Evolutionary conservation across 208 protist species (phyloP).

Genomic region (Eutreptiella sp.): DNA sequence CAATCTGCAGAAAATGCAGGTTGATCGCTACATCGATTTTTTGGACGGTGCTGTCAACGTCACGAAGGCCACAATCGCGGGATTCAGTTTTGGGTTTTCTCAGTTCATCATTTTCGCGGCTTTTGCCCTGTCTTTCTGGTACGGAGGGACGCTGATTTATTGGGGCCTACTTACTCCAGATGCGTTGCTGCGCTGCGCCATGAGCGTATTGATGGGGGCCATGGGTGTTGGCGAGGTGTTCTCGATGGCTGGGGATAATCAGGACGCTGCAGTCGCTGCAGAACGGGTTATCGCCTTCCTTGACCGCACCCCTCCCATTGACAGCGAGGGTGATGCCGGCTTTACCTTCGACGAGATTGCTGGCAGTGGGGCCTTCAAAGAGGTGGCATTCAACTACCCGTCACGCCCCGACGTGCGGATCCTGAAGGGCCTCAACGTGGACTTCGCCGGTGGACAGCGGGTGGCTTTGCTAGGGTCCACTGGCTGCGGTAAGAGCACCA

Average conservation of each 20-base stretch:
- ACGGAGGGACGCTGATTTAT: conserved; percentile 59
- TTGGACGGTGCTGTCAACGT: conserved; percentile 34
- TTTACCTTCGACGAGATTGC: conserved; percentile 39
- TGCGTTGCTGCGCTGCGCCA: conserved; percentile 42
- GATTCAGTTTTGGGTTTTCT: conserved; percentile 43
- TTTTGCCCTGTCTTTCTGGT: conserved; percentile 64
- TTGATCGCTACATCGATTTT: conserved; percentile 28
- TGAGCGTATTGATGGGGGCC: conserved; percentile 53
- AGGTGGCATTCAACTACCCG: conserved; percentile 38
- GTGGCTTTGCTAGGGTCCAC: background rate
- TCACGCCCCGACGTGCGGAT: conserved; percentile 51
- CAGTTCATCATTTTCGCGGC: conserved; percentile 55
- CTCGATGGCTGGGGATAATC: conserved; percentile 52
- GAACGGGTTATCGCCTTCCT: conserved; percentile 64
- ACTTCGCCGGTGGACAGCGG: background rate
- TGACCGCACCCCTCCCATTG: conserved; percentile 58
- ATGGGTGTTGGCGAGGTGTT: conserved; percentile 54
- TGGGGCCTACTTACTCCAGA: conserved; percentile 53
- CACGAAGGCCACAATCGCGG: conserved; percentile 35
- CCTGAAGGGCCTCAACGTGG: conserved; percentile 23
- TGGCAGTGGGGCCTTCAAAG: no score
- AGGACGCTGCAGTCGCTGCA: conserved; percentile 42
- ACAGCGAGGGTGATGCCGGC: conserved; percentile 42
- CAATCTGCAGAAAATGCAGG: conserved; percentile 48
- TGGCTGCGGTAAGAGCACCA: conserved; percentile 12